Evolutionary conservation across 1,284 basidiomycete genomes (phyloP).

Genomic region (Pascua sp.): DNA sequence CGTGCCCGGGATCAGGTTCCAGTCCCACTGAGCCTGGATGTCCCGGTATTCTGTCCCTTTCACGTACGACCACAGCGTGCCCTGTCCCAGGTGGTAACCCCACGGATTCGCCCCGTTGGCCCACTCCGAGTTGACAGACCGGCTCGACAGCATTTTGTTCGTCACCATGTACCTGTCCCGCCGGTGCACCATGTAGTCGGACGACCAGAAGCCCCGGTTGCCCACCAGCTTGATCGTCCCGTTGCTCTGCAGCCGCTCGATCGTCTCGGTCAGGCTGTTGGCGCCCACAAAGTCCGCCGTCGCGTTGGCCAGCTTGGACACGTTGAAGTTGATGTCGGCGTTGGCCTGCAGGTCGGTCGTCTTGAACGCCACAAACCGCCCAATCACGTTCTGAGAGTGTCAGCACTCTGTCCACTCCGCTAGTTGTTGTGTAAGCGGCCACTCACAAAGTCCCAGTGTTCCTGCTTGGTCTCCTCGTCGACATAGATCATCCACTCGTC

Average conservation of each 20-base stretch:
- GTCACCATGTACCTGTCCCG: slow-evolving; percentile 59
- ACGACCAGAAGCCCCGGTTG: slow-evolving; percentile 63
- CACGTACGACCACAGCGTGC: slow-evolving; percentile 61
- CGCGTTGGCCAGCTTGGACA: slow-evolving; percentile 52
- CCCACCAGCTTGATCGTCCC: slow-evolving; percentile 53
- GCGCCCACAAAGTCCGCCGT: slow-evolving; percentile 45
- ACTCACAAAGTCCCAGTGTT: slow-evolving; percentile 48
- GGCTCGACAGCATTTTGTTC: slow-evolving; percentile 62
- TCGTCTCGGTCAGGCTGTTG: slow-evolving; percentile 50
- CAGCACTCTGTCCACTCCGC: slow-evolving; percentile 36
- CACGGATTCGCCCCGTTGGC: slow-evolving; percentile 58
- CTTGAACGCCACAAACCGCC: slow-evolving; percentile 63
- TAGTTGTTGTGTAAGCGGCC: too few relatives aligned
- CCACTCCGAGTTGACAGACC: slow-evolving; percentile 64
- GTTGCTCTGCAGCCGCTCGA: slow-evolving; percentile 48
- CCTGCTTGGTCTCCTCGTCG: slow-evolving; percentile 55
- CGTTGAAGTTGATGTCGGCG: slow-evolving; percentile 58
- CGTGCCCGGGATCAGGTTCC: slow-evolving; percentile 66
- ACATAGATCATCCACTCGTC: slow-evolving; percentile 65
- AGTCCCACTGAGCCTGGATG: slow-evolving; percentile 66
- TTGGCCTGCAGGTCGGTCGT: slow-evolving; percentile 61
- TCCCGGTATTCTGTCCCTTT: slow-evolving; percentile 66
- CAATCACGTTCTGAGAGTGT: slow-evolving; percentile 52
- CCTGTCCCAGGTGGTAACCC: slow-evolving; percentile 66
- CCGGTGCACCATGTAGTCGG: slow-evolving; percentile 68